phyloP scores from a whole-genome alignment of 202 grass and related monocot species.

The Bolboschoenoplectus hybrid region DNA sequence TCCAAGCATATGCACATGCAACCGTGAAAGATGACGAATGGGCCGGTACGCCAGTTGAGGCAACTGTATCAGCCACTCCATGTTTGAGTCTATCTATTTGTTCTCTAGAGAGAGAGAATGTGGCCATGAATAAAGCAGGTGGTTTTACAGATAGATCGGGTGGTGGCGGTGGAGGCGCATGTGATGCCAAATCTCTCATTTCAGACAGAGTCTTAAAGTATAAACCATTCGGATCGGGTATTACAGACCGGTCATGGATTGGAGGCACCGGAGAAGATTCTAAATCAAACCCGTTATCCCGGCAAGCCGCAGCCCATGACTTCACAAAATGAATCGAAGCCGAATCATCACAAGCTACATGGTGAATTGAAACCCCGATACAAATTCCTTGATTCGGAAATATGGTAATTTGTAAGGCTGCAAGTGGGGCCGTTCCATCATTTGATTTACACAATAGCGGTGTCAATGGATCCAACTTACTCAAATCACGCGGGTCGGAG shows the following conservation, averaged over 20 bases:
- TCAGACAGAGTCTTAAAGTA: slow-evolving; percentile 40
- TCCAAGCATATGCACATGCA: slow-evolving; percentile 54
- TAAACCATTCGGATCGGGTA: slow-evolving; percentile 51
- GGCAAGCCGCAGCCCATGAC: slow-evolving; percentile 56
- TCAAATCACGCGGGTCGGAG: slow-evolving; percentile 31
- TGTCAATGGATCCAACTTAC: slow-evolving; percentile 34
- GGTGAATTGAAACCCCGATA: slow-evolving; percentile 60
- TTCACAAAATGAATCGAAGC: slow-evolving; percentile 51
- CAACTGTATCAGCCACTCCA: slow-evolving; percentile 22
- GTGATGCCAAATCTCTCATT: slow-evolving; percentile 35
- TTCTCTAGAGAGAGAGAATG: slow-evolving; percentile 46
- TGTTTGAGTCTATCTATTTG: slow-evolving; percentile 56
- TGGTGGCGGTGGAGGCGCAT: not conserved
- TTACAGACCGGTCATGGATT: slow-evolving; percentile 47
- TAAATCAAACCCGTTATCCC: not conserved
- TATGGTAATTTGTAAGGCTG: slow-evolving; percentile 54
- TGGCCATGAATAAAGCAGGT: slow-evolving; percentile 39
- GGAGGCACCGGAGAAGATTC: slow-evolving; percentile 1
- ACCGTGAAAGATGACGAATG: slow-evolving; percentile 48
- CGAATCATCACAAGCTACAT: slow-evolving; percentile 59
- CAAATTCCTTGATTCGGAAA: slow-evolving; percentile 53
- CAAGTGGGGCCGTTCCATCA: slow-evolving; percentile 26
- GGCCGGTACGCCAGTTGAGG: not conserved
- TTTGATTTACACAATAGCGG: slow-evolving; percentile 36
- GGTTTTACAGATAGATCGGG: not conserved